phyloP scores from a whole-genome alignment of 768 basidiomycete genomes.

The Auriscalpium microsporum region DNA sequence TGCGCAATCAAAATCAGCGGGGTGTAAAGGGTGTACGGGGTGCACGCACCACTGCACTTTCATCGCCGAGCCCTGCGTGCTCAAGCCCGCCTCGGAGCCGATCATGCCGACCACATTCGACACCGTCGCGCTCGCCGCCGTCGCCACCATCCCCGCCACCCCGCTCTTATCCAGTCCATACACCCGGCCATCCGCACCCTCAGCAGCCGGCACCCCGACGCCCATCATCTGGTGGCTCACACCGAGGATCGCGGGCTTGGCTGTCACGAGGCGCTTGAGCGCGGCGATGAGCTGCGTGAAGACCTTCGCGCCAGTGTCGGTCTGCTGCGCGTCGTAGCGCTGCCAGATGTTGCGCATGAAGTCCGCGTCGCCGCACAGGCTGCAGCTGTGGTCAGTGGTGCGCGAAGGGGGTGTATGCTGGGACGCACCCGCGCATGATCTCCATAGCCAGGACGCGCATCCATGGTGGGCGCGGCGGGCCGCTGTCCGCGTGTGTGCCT shows the following conservation, averaged over 20 bases:
- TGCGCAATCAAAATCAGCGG: background rate
- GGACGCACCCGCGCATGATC: conserved; percentile 9
- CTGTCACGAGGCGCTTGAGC: conserved; percentile 79
- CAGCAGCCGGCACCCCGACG: conserved; percentile 46
- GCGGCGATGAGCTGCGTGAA: conserved; percentile 74
- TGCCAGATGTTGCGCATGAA: conserved; percentile 13
- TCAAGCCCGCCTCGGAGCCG: conserved; percentile 58
- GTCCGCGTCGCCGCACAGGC: conserved; percentile 11
- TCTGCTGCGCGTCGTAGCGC: conserved; percentile 6
- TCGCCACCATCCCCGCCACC: conserved; percentile 78
- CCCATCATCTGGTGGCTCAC: conserved; percentile 75
- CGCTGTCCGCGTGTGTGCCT: conserved; percentile 16
- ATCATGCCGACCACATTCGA: conserved; percentile 86
- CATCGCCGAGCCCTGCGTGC: conserved; percentile 68
- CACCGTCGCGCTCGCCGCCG: conserved; percentile 74
- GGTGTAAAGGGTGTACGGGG: conserved; percentile 1
- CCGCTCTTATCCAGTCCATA: conserved; percentile 57
- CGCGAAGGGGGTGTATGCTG: background rate
- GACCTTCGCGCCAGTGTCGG: conserved; percentile 51
- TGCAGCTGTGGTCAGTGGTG: background rate
- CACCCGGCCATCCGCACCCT: conserved; percentile 27
- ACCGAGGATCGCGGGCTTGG: conserved; percentile 81
- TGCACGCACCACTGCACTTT: conserved; percentile 77
- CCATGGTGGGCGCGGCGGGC: conserved; percentile 6
- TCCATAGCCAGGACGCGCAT: conserved; percentile 17